Evolutionary conservation across 306 rosid species (phyloP).

Genomic region (Citrullus mucosospermus): DNA sequence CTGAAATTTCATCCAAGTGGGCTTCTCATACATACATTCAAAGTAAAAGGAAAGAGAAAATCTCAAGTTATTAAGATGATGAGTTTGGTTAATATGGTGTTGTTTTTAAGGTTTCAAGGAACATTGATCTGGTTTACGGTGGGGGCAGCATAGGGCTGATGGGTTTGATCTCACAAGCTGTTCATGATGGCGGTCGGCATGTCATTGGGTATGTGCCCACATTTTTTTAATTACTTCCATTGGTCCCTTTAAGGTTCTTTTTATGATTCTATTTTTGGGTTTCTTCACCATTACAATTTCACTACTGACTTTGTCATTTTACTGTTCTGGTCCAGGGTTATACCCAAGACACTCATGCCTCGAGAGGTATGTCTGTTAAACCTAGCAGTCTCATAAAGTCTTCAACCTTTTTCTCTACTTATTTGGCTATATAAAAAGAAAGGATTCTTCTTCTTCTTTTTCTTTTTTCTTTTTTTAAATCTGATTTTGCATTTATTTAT

Average conservation of each 20-base stretch:
- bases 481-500: neutral
- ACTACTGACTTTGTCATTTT: slow-evolving; percentile 43
- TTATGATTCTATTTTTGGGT: slow-evolving; percentile 6
- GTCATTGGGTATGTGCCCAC: slow-evolving; percentile 62
- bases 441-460: neutral
- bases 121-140: slow-evolving; percentile 95
- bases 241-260: slow-evolving; percentile 11
- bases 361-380: slow-evolving; percentile 77
- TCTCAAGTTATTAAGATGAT: neutral
- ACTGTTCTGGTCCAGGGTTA: slow-evolving; percentile 78
- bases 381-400: slow-evolving; percentile 29
- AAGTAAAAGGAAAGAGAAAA: neutral
- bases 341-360: slow-evolving; percentile 99
- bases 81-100: neutral
- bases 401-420: slow-evolving; percentile 20
- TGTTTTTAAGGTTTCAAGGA: slow-evolving; percentile 62
- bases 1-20: neutral
- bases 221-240: neutral
- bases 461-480: neutral
- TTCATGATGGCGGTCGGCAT: slow-evolving; percentile 98
- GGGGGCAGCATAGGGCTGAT: slow-evolving; percentile 98
- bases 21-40: neutral
- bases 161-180: slow-evolving; percentile 99
- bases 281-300: slow-evolving; percentile 20
- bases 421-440: neutral